Evolutionary conservation across 202 grass and related monocot species (phyloP).

Genomic region (Musa balbisiana): DNA sequence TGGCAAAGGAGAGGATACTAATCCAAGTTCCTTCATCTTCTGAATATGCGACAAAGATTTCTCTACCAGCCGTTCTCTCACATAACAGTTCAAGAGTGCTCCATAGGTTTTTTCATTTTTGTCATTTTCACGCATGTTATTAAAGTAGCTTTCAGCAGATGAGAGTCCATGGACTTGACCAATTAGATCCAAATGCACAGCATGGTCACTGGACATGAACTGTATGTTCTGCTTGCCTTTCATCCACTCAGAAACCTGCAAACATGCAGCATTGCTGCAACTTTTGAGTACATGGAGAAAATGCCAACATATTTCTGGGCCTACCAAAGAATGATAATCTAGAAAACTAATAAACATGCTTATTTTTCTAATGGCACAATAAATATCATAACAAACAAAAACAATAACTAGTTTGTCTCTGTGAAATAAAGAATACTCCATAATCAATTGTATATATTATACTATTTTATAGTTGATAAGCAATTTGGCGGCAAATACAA

Average conservation of each 20-base stretch:
- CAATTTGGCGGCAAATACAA: not conserved
- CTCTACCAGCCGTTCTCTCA: constrained; percentile 40
- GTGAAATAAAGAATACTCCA: not conserved
- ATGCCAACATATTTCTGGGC: not conserved
- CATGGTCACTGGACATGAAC: constrained; percentile 58
- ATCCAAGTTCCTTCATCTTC: constrained; percentile 68
- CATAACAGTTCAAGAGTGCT: constrained; percentile 77
- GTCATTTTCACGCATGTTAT: constrained; percentile 42
- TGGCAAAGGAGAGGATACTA: constrained; percentile 40
- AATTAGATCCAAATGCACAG: constrained; percentile 72
- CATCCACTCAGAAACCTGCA: constrained; percentile 87
- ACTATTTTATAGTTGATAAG: not conserved
- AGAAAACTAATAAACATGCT: not conserved
- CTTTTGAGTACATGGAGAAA: not conserved
- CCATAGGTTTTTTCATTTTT: constrained; percentile 64
- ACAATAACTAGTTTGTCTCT: not conserved
- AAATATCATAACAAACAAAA: not conserved
- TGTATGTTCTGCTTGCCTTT: constrained; percentile 41
- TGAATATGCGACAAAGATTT: constrained; percentile 67
- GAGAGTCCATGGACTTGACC: constrained; percentile 49
- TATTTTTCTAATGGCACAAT: too few relatives aligned
- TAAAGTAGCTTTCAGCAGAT: constrained; percentile 72
- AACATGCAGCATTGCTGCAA: not conserved
- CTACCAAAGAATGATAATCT: not conserved
- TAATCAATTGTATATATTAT: not conserved